Conservation (phyloP, 2,329 filamentous ascomycete species). For the Beauveria rudraprayagi region DNA sequence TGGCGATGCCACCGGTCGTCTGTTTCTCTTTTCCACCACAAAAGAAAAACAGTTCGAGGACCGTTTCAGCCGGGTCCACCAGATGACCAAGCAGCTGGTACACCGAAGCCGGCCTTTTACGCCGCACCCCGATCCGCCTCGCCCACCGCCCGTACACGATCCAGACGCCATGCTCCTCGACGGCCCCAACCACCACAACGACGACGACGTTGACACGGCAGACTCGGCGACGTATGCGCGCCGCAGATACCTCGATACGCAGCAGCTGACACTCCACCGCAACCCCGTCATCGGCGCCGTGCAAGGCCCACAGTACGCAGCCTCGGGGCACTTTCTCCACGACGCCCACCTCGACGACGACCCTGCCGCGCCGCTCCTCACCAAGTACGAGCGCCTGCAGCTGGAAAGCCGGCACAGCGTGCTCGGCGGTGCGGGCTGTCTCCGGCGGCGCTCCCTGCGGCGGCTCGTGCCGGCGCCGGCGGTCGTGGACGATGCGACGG, state of each 20-base stretch:
- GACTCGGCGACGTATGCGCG: slow-evolving; percentile 17
- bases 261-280: slow-evolving; percentile 33
- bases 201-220: background rate
- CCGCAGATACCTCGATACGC: slow-evolving; percentile 26
- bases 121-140: slow-evolving; percentile 41
- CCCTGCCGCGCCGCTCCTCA: slow-evolving; percentile 34
- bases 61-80: slow-evolving; percentile 28
- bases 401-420: slow-evolving; percentile 29
- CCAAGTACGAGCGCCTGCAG: slow-evolving; percentile 35
- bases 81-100: slow-evolving; percentile 26
- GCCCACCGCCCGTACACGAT: slow-evolving; percentile 24
- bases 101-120: slow-evolving; percentile 40
- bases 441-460: background rate
- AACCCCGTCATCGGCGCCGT: slow-evolving; percentile 46
- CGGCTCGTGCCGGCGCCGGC: background rate
- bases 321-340: slow-evolving; percentile 36
- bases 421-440: slow-evolving; percentile 17
- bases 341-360: slow-evolving; percentile 42
- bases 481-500: background rate
- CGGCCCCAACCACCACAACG: slow-evolving; percentile 9
- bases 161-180: slow-evolving; percentile 9
- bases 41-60: slow-evolving; percentile 30
- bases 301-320: slow-evolving; percentile 45
- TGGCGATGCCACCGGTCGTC: slow-evolving; percentile 53
- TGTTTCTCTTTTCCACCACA: slow-evolving; percentile 47